Percentiles rank a stretch among this genome's conserved stretches.
Conservation (phyloP, 2,329 filamentous ascomycete genomes). For the Corinectria fuckeliana region DNA sequence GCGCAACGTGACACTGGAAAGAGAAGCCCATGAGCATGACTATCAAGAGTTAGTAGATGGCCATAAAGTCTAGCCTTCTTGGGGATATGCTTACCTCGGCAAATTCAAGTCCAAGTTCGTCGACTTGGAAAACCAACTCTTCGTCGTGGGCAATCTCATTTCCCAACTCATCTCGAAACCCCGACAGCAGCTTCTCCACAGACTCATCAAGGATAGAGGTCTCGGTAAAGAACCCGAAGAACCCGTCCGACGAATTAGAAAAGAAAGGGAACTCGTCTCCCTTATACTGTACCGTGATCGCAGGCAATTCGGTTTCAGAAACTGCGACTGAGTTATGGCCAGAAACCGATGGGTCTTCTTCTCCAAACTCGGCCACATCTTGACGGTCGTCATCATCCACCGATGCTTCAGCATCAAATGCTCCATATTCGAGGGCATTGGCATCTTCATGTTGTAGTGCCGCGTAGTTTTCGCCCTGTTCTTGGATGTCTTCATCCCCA, state of each 20-base stretch:
- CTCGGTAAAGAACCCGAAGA: constrained; percentile 58
- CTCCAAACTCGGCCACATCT: constrained; percentile 9
- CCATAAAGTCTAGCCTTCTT: neutral
- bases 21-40: constrained; percentile 45
- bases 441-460: constrained; percentile 7
- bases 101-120: constrained; percentile 60
- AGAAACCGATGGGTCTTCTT: constrained; percentile 8
- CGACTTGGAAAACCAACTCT: constrained; percentile 58
- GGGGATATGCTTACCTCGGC: constrained; percentile 50
- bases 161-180: constrained; percentile 53
- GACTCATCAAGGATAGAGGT: constrained; percentile 50
- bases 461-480: constrained; percentile 4
- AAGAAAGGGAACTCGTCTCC: constrained; percentile 53
- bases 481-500: constrained; percentile 7
- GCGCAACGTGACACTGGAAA: constrained; percentile 47
- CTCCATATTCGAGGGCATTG: constrained; percentile 3
- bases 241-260: constrained; percentile 46
- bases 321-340: constrained; percentile 18
- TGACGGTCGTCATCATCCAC: constrained; percentile 20
- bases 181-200: constrained; percentile 52
- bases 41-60: constrained; percentile 40
- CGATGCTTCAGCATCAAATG: constrained; percentile 8
- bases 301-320: constrained; percentile 37
- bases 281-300: constrained; percentile 52
- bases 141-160: constrained; percentile 54